Conservation (phyloP, 148 eudicot species). For the Rhododendron ferrugineum region DNA sequence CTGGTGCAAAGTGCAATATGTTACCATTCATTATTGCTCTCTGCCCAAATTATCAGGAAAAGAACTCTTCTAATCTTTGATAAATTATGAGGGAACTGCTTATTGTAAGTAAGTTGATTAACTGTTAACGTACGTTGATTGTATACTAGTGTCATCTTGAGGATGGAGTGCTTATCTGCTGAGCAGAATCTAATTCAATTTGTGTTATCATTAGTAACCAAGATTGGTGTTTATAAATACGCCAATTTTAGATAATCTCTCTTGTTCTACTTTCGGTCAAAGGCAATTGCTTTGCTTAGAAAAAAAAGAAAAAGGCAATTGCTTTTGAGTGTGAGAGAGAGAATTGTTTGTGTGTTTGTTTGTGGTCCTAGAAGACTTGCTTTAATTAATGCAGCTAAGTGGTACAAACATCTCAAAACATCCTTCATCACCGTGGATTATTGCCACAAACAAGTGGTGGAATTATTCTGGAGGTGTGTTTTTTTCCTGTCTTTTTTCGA, state of each 20-base stretch:
- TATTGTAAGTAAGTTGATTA: not conserved
- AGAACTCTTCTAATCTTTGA: not conserved
- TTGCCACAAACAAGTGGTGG: too few species aligned
- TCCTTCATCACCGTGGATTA: too few species aligned
- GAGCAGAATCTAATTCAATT: not conserved
- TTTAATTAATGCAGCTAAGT: too few species aligned
- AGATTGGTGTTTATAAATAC: not conserved
- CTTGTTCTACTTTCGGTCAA: not conserved
- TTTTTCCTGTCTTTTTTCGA: not conserved
- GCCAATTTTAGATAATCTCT: not conserved
- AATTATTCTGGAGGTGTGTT: too few species aligned
- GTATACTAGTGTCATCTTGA: not conserved
- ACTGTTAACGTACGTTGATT: not conserved
- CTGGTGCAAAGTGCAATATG: not conserved
- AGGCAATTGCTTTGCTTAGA: not conserved
- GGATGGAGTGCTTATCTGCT: not conserved
- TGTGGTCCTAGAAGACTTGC: not conserved
- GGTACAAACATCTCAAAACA: too few species aligned
- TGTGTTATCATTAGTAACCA: not conserved
- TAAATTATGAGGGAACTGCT: not conserved
- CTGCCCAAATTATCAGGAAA: not conserved
- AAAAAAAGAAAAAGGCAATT: too few species aligned
- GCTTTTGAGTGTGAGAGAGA: not conserved
- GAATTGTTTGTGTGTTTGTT: not conserved
- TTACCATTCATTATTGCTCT: not conserved